Base-by-base conservation (phyloP, 768 basidiomycete genomes). In the Tulasnella sp. region DNA sequence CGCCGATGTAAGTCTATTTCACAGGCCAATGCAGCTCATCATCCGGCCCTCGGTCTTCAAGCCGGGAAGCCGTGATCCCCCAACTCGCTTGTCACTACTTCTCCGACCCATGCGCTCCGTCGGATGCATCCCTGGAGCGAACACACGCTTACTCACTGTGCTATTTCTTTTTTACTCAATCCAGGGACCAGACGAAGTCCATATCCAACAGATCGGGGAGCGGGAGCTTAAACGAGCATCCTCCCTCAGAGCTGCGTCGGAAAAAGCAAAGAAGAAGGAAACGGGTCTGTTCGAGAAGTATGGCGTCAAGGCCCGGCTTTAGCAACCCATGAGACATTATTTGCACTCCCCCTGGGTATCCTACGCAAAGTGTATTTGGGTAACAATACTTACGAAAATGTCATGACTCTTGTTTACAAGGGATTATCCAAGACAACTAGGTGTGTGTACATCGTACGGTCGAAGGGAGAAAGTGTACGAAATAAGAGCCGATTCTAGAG, bases 151-250 rank as follows among this genome's bases (percentile, higher is more conserved):
- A 42, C 74, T 48, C 74, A 69, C 41, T 44, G 18, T 44, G 37
- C 40, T n/a, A n/a, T n/a, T n/a, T n/a, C 22, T 75, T 28, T 28
- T 41, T 73, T n/a, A 24, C 14, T 14, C 76, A 22, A 28, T 42
- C 64, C 76, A 81, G 85, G 86, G 86, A 28, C 87, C 86, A 28
- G 82, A 86, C 60, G 86, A 95, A 90, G 95, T 98, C 3, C 97
- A 99, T 86, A 93, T 98, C 76, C 96, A 97, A 85, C 97, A 99
- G 87, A 94, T 99, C 69, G 97, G 97, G 12, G 93, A 93, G 84
- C 88, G 92, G 72, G 97, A 98, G 86, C 88, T 98, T 82, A 93
- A 90, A 87, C 92, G 95, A 37, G 95, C 92, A 1, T 90, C 90
- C 0, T 88, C 81, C 18, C 86, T 98, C 3, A 88, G 86, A 37